Evolutionary conservation across 805 yeast genomes (phyloP).

Genomic region (Metschnikowia baotianmanensis): DNA sequence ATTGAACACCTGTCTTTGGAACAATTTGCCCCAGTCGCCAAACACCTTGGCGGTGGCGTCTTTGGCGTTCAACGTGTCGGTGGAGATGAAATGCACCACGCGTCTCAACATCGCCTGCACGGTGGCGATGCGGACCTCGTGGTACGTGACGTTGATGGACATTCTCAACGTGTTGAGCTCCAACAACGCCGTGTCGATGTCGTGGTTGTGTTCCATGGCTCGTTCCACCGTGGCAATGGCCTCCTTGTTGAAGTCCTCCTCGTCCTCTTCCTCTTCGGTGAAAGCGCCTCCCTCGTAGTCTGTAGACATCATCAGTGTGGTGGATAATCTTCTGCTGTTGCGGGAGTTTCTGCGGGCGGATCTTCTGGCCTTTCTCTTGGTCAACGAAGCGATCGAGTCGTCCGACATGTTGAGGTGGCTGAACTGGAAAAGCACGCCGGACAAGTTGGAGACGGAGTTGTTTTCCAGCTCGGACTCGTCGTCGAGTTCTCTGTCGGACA

Average conservation of each 20-base stretch:
- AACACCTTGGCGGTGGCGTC: slow-evolving; percentile 77
- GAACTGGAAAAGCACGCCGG: slow-evolving; percentile 47
- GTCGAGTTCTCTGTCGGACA: slow-evolving; percentile 41
- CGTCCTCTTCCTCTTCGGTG: slow-evolving; percentile 40
- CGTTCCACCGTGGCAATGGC: slow-evolving; percentile 93
- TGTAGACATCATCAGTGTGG: slow-evolving; percentile 40
- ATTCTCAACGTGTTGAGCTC: slow-evolving; percentile 93
- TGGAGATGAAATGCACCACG: slow-evolving; percentile 68
- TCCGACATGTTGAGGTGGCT: slow-evolving; percentile 53
- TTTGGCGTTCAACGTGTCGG: slow-evolving; percentile 73
- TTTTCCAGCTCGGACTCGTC: slow-evolving; percentile 38
- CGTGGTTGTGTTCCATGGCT: slow-evolving; percentile 90
- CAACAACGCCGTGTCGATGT: slow-evolving; percentile 84
- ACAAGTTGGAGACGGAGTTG: slow-evolving; percentile 34
- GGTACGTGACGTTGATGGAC: slow-evolving; percentile 96
- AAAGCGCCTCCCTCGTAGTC: slow-evolving; percentile 43
- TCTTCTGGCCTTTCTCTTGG: slow-evolving; percentile 44
- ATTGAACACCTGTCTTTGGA: slow-evolving; percentile 82
- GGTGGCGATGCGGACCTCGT: slow-evolving; percentile 86
- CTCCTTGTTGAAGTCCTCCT: slow-evolving; percentile 80
- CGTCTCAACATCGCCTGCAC: slow-evolving; percentile 66
- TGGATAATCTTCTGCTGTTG: slow-evolving; percentile 32
- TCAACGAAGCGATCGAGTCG: slow-evolving; percentile 53
- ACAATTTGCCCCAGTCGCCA: slow-evolving; percentile 76
- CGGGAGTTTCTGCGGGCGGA: slow-evolving; percentile 24